Evolutionary conservation across 75 land plant genomes (phyloP).

Genomic region (Pseudotsuga menziesii): DNA sequence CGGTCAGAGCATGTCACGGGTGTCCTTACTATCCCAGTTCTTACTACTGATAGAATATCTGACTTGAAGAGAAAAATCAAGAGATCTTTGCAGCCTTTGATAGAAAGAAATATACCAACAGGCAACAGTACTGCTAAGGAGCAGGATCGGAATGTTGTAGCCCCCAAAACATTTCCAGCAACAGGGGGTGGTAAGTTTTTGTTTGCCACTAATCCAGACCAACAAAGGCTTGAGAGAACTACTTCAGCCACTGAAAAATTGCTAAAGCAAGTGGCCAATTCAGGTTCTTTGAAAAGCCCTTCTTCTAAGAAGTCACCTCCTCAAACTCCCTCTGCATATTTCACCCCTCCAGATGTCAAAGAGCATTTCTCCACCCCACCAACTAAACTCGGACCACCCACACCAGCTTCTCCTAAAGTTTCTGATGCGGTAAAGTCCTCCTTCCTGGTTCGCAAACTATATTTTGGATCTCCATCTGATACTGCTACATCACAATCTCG

Average conservation of each 20-base stretch:
- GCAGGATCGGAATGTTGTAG: neutral
- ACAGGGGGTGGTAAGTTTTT: neutral
- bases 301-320: too few relatives aligned
- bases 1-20: constrained; percentile 28
- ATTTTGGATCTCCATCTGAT: constrained; percentile 5
- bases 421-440: neutral
- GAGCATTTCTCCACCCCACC: constrained; percentile 6
- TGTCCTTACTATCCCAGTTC: constrained; percentile 40
- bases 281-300: too few relatives aligned
- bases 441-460: constrained; percentile 1
- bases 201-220: neutral
- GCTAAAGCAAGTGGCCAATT: neutral
- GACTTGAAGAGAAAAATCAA: constrained; percentile 40
- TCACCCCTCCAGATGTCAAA: neutral
- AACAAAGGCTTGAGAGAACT: neutral
- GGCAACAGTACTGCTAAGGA: constrained; percentile 10
- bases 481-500: neutral
- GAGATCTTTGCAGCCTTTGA: constrained; percentile 32
- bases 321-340: too few relatives aligned
- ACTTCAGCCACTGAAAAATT: constrained; percentile 2
- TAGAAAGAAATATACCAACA: constrained; percentile 26
- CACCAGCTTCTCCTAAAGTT: constrained; percentile 3
- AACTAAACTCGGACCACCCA: constrained; percentile 2
- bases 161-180: neutral
- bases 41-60: constrained; percentile 38